These are phyloP conservation scores for Penicillium sp. DNA, from an alignment of 2,329 filamentous ascomycete species.

Conservation along the genomic window DNA sequence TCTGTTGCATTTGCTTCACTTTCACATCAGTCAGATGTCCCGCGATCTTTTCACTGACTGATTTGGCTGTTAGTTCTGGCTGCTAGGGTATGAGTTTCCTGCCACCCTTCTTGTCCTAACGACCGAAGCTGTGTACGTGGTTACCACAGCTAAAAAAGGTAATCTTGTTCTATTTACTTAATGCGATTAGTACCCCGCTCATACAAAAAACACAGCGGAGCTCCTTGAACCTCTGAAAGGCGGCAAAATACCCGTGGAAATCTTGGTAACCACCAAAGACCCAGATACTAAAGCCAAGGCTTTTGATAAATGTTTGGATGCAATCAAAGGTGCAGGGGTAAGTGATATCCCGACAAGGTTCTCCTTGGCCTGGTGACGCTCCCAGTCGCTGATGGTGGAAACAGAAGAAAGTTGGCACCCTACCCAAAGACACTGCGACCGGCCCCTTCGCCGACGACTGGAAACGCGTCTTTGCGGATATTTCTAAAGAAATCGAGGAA, in stretches of 20 bases:
- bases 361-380: too few relatives aligned
- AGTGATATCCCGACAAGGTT: constrained; percentile 43
- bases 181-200: constrained; percentile 1
- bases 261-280: constrained; percentile 87
- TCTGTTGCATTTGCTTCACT: too few relatives aligned
- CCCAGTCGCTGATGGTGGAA: background rate
- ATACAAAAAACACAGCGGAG: constrained; percentile 58
- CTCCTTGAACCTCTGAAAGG: constrained; percentile 88
- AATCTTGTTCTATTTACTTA: constrained; percentile 10
- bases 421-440: constrained; percentile 75
- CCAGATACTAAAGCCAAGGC: constrained; percentile 85
- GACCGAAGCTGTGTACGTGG: constrained; percentile 76
- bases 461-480: constrained; percentile 73
- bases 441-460: constrained; percentile 95
- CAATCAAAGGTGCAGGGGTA: constrained; percentile 82
- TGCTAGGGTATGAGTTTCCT: constrained; percentile 96
- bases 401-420: constrained; percentile 80
- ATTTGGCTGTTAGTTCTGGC: constrained; percentile 70
- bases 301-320: constrained; percentile 74
- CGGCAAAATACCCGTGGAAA: constrained; percentile 85
- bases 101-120: constrained; percentile 93
- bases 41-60: constrained; percentile 5
- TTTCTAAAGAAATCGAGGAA: constrained; percentile 79
- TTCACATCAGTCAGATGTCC: background rate
- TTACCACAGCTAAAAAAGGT: constrained; percentile 98